phyloP scores from a whole-genome alignment of 148 eudicot genomes.

The Rhododendron griersonianum region DNA sequence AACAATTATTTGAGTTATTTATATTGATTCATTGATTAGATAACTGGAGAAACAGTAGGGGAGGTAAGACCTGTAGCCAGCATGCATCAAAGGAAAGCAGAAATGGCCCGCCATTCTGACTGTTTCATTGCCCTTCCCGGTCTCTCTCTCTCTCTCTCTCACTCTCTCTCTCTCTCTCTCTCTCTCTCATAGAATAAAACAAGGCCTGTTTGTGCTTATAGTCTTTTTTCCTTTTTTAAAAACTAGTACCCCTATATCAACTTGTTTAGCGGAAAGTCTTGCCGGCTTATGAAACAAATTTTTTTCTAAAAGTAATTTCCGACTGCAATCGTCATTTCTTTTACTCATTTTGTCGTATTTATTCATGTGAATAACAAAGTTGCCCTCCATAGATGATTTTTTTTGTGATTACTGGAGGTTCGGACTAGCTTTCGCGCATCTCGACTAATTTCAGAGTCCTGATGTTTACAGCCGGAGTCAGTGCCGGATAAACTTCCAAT shows the following conservation, averaged over 20 bases:
- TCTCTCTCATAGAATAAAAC: background rate
- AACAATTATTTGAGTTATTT: no score
- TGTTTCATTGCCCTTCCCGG: conserved; percentile 81
- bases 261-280: background rate
- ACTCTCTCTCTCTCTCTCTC: conserved; percentile 10
- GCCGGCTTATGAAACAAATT: background rate
- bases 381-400: background rate
- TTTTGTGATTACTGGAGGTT: no score
- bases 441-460: no score
- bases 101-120: conserved; percentile 71
- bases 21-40: conserved; percentile 15
- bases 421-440: background rate
- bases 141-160: conserved; percentile 20
- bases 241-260: background rate
- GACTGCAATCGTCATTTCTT: background rate
- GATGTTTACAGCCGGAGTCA: no score
- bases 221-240: background rate
- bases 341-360: background rate
- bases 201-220: background rate
- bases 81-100: conserved; percentile 79
- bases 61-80: conserved; percentile 51
- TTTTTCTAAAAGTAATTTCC: background rate
- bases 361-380: background rate
- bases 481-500: no score
- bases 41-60: conserved; percentile 62